Evolutionary conservation across 345 rosid genomes (phyloP), one percentile per base, ranked within the genome.

Genomic region (Corymbia maculata): DNA sequence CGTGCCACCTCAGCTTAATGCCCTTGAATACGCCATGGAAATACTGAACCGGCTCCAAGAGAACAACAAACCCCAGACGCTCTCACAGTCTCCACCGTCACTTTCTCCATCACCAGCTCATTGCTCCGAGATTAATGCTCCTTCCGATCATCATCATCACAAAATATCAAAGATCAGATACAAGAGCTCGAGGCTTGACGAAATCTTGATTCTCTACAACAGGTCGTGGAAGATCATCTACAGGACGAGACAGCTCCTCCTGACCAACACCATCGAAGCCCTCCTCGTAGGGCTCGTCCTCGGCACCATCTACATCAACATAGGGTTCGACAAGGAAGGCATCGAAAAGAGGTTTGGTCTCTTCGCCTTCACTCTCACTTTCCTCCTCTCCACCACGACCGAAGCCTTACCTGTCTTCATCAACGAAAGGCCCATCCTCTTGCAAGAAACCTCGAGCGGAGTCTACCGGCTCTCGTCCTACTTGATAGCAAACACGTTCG

Each of bases 321-420:
- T 96, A 7, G 99, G 99, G 64, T 92, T 88, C 42, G 92, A 92
- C 88, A 95, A 94, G 89, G 93, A 91, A 91, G 99, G 98, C 6
- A 95, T 96, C 52, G 93, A 94, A 64, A 96, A 97, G 85, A 92
- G 99, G 89, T 96, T 93, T 52, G 99, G 99, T 59, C 93, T 97
- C 36, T 96, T 97, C 80, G 99, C 99, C 28, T 97, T 97, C 92
- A 96, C 98, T 9, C 98, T 97, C 89, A 97, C 99, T 3, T 97
- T 97, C 87, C 99, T 96, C 86, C 98, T 97, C 85, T 97, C 99
- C 47, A 94, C 98, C 57, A 96, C 97, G n/a, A 97, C 99, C 2
- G 99, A 97, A 89, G 94, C 99, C 32, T 97, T 97, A 9, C 99
- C 99, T 3, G 94, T 97, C 91, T 97, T 96, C 95, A 94, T 97